Evolutionary conservation across 441 rosid species (phyloP), one percentile per base, ranked within the genome.

Genomic region (Gossypium lobatum): DNA sequence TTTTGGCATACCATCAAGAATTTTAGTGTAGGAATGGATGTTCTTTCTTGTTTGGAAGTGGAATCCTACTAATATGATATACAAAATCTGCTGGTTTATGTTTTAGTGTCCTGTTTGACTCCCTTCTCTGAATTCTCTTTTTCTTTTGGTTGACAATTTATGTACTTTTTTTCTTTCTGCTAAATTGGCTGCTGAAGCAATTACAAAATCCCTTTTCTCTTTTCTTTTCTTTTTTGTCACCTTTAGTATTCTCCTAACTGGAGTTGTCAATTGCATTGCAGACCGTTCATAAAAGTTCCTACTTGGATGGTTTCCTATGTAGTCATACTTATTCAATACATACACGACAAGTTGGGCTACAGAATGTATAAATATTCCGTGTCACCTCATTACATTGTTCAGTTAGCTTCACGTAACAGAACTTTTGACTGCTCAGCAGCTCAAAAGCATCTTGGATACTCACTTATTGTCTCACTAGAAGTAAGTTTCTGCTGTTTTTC

Each of bases 361-460:
- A 74, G 59, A 73, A 82, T 72, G 68, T 77, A 78, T 72, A 83
- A 75, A 72, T 81, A 77, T 80, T 81, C 83, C 52, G 57, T 83
- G 64, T 83, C 90, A 72, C 85, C 86, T 71, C 81, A 62, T 72
- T 84, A 83, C 77, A 75, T 84, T 77, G 74, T 87, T 78, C 85
- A 83, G 63, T 50, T 89, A 80, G 92, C 97, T 81, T 82, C 92
- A 45, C 79, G 85, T 70, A 86, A 87, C 34, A 89, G 97, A 82
- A 91, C 97, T 78, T 91, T 93, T 77, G 88, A 88, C 80, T 88
- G 96, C 87, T 80, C 77, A 79, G 93, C 91, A 59, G 98, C 98
- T 71, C 85, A 73, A 74, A 87, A 83, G 79, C 86, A 85, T 82
- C 80, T 91, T 70, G 96, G 90, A 64, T 95, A 93, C 81, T 77